phyloP scores from a whole-genome alignment of 2,329 filamentous ascomycete species.

The Xylariales sp. region DNA sequence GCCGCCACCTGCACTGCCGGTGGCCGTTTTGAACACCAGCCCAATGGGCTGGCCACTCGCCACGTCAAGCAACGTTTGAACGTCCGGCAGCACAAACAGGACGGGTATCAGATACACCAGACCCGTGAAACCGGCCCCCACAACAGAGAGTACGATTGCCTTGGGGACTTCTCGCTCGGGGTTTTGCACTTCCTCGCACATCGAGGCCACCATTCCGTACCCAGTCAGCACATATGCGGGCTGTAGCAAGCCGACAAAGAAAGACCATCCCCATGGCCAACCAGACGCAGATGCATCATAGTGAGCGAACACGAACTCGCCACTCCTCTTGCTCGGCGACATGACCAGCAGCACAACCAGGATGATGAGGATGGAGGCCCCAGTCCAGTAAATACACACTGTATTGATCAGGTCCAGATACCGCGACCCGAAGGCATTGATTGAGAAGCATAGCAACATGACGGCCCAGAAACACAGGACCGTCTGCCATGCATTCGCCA shows the following conservation, averaged over 20 bases:
- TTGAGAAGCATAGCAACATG: constrained; percentile 57
- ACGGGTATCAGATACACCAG: constrained; percentile 67
- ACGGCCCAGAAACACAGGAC: constrained; percentile 69
- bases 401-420: constrained; percentile 65
- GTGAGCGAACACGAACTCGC: constrained; percentile 62
- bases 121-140: constrained; percentile 47
- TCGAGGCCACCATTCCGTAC: constrained; percentile 67
- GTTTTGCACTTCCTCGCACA: constrained; percentile 69
- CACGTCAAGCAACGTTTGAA: constrained; percentile 57
- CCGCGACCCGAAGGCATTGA: constrained; percentile 61
- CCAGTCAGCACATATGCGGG: constrained; percentile 58
- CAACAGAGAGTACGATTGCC: constrained; percentile 66
- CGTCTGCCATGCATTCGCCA: constrained; percentile 64
- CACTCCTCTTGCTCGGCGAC: constrained; percentile 52
- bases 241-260: constrained; percentile 67
- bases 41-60: constrained; percentile 73
- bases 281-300: constrained; percentile 62
- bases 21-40: constrained; percentile 69
- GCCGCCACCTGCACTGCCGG: constrained; percentile 66
- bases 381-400: constrained; percentile 70
- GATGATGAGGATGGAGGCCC: constrained; percentile 50
- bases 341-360: constrained; percentile 52
- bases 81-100: constrained; percentile 69
- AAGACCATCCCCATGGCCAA: constrained; percentile 66
- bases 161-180: constrained; percentile 65